Evolutionary conservation across 345 rosid genomes (phyloP).

Genomic region (Eucalyptus urophylla): DNA sequence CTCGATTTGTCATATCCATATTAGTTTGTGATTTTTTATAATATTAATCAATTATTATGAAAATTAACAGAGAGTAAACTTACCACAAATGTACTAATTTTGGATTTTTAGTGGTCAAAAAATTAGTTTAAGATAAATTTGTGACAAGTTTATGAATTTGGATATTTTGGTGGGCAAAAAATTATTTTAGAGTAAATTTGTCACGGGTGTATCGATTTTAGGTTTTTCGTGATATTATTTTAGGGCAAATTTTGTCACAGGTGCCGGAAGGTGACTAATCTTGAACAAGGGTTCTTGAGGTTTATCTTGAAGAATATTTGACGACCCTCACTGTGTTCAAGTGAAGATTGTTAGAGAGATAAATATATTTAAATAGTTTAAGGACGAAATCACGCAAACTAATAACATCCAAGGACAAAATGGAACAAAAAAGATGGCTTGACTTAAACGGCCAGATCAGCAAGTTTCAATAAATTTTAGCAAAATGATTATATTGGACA

Average conservation of each 20-base stretch:
- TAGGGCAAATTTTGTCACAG: too few relatives aligned
- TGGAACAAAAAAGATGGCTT: neutral
- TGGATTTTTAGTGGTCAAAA: rapidly evolving
- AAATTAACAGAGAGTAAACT: too few relatives aligned
- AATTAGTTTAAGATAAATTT: too few relatives aligned
- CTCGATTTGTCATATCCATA: too few relatives aligned
- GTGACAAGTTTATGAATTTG: rapidly evolving
- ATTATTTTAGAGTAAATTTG: too few relatives aligned
- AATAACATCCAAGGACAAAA: neutral
- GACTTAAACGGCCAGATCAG: neutral
- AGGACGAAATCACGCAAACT: neutral
- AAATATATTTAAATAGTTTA: neutral
- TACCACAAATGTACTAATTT: too few relatives aligned
- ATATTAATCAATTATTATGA: too few relatives aligned
- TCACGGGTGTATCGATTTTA: rapidly evolving
- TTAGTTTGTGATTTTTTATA: too few relatives aligned
- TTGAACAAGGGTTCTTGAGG: neutral
- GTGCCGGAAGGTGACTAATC: neutral
- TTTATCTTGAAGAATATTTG: neutral
- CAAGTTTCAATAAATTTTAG: neutral
- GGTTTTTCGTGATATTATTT: too few relatives aligned
- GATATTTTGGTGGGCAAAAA: too few relatives aligned
- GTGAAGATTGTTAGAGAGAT: neutral
- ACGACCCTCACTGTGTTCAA: neutral
- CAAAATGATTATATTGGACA: neutral